Evolutionary conservation across 192 early-diverging fungal species (phyloP), one percentile per base, ranked within the genome.

Genomic region (Tieghemiomyces parasiticus): DNA sequence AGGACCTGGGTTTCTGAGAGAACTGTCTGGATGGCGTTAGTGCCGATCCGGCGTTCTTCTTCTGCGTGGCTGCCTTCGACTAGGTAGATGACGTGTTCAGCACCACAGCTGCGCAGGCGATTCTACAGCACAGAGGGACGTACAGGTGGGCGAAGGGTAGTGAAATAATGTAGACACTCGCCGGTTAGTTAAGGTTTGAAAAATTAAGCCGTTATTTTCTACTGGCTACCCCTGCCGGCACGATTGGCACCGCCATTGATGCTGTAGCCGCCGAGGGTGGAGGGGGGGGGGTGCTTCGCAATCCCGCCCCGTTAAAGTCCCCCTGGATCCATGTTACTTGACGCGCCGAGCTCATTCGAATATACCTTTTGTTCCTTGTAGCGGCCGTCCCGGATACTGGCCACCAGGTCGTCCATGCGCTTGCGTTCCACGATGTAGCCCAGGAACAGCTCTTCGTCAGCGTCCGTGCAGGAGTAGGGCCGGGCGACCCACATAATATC

Each of bases 331-430:
- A n/a, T n/a, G n/a, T n/a, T n/a, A n/a, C n/a, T n/a, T n/a, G n/a
- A n/a, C n/a, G n/a, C n/a, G n/a, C n/a, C n/a, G n/a, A n/a, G n/a
- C n/a, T n/a, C n/a, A n/a, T n/a, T n/a, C n/a, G n/a, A n/a, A n/a
- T n/a, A n/a, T n/a, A n/a, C n/a, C n/a, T 96, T 95, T 70, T 99
- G 95, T 61, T 99, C 95, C 12, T 72, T 79, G 68, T 86, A 95
- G 20, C 95, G 75, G 1, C 91, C 90, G 65, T 99, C 95, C 35
- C 90, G 87, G 54, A 99, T 95, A 70, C 90, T 93, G 0, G 77
- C 66, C 6, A 89, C 78, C 54, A 99, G 71, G 67, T 99, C 95
- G 56, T 95, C 92, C 74, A 90, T 80, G n/a, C 87, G 79, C 63
- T 99, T 99, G 29, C 95, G 77, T 68, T 99, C 93, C 1, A 93